Evolutionary conservation across 139 green algal species (phyloP).

Genomic region (Dunaliella primolecta): DNA sequence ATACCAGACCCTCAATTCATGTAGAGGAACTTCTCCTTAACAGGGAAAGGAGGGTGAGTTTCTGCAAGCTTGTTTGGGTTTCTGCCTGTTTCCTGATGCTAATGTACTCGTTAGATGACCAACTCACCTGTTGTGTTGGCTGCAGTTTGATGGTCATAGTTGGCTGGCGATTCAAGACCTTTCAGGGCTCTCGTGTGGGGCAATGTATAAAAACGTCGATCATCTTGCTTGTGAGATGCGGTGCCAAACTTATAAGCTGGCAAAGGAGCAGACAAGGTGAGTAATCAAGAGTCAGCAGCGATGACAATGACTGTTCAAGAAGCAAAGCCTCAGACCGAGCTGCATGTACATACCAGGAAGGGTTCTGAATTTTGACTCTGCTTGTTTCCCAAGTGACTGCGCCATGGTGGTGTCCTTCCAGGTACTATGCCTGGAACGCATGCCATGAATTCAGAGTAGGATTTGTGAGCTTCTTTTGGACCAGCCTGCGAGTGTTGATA

Average conservation of each 20-base stretch:
- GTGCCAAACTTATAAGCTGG: background rate
- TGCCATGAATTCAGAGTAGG: no score
- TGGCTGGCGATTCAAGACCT: background rate
- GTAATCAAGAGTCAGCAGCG: background rate
- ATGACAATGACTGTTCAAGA: no score
- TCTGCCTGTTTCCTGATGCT: background rate
- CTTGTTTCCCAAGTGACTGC: background rate
- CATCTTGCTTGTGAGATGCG: background rate
- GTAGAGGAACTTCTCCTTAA: no score
- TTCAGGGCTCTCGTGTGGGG: background rate
- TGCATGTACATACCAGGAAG: background rate
- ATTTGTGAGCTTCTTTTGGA: no score
- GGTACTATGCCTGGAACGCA: background rate
- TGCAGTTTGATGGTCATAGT: background rate
- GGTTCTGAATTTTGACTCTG: background rate
- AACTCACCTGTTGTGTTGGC: background rate
- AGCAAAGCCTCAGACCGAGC: background rate
- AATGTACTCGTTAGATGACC: background rate
- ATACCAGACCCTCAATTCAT: no score
- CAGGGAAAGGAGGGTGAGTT: background rate
- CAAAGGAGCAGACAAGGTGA: background rate
- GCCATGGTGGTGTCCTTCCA: background rate
- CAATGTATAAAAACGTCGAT: background rate
- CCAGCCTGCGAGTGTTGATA: no score
- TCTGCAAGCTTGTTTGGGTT: background rate